Conservation (phyloP, 805 yeast species). For the Ogataea salicorniae region DNA sequence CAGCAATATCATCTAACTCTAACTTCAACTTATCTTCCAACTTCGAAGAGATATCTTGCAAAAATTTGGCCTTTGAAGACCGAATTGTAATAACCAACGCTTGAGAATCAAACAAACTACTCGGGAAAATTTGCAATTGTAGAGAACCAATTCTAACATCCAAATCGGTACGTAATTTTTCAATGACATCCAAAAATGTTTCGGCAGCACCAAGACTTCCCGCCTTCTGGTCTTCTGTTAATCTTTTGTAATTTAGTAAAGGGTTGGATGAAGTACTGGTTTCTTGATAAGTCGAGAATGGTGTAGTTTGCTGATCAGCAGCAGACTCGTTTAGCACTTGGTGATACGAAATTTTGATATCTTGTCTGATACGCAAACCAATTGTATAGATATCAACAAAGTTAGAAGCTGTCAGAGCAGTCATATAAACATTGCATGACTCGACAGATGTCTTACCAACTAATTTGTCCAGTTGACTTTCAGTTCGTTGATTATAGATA, state of each 20-base stretch:
- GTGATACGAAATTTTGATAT: conserved; percentile 63
- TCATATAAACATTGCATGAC: conserved; percentile 56
- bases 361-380: conserved; percentile 64
- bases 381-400: conserved; percentile 73
- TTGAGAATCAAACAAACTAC: conserved; percentile 70
- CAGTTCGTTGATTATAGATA: conserved; percentile 63
- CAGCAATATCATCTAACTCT: conserved; percentile 54
- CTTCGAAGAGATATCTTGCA: conserved; percentile 40
- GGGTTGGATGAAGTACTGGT: not conserved
- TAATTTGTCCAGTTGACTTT: conserved; percentile 52
- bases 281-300: not conserved
- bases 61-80: conserved; percentile 46
- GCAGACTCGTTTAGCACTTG: conserved; percentile 67
- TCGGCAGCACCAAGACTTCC: conserved; percentile 5
- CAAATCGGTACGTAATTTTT: conserved; percentile 59
- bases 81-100: conserved; percentile 62
- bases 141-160: conserved; percentile 55
- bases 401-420: conserved; percentile 84
- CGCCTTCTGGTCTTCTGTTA: not conserved
- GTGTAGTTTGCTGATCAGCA: conserved; percentile 5
- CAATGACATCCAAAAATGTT: conserved; percentile 24
- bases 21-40: conserved; percentile 56
- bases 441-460: conserved; percentile 46
- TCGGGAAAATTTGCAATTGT: conserved; percentile 71
- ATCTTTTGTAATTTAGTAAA: not conserved